phyloP scores from a whole-genome alignment of 164 flowering plant species.

The Sextonia rubra region DNA sequence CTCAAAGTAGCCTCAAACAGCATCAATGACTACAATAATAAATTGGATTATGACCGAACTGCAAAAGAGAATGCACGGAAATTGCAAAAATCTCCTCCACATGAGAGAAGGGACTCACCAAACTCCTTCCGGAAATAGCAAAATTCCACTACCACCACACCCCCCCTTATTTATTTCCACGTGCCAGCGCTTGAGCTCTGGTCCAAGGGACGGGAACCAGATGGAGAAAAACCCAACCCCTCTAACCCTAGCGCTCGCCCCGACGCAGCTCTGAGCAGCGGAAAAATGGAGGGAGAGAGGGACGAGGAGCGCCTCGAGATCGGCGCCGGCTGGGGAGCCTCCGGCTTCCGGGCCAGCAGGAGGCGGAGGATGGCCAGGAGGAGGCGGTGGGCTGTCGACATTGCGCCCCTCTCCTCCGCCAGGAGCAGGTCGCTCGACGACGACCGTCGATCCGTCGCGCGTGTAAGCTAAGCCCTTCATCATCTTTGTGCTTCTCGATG shows the following conservation, averaged over 20 bases:
- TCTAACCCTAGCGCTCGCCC: not conserved
- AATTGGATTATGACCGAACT: not conserved
- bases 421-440: not conserved
- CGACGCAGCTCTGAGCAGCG: not conserved
- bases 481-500: not conserved
- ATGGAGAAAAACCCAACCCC: not conserved
- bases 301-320: not conserved
- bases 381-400: constrained; percentile 3
- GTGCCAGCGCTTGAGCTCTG: not conserved
- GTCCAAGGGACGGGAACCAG: not conserved
- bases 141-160: not conserved
- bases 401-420: not conserved
- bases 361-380: constrained; percentile 13
- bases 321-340: not conserved
- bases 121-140: constrained; percentile 8
- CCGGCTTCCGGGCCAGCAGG: constrained; percentile 1
- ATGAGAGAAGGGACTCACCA: not conserved
- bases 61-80: not conserved
- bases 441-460: no score
- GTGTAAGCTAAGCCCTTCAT: not conserved
- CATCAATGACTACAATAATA: not conserved
- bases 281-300: not conserved
- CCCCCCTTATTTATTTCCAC: constrained; percentile 5
- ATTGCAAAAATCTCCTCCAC: constrained; percentile 3
- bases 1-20: not conserved